phyloP scores from a whole-genome alignment of 1,284 basidiomycete species.

The Sphagnurus paluster region DNA sequence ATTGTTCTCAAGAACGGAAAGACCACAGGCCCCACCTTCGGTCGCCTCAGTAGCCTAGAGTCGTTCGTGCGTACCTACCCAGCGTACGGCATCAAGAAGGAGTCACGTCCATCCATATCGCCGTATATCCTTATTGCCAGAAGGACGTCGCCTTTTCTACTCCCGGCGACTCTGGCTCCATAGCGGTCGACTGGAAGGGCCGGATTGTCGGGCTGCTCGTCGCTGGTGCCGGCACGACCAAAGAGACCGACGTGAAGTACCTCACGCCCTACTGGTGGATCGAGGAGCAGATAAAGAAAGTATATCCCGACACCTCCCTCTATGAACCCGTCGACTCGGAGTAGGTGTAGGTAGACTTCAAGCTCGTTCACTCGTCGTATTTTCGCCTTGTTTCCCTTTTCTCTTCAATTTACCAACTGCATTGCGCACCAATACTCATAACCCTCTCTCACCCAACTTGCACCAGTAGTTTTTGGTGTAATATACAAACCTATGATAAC shows the following conservation, averaged over 20 bases:
- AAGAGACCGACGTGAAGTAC: constrained; percentile 31
- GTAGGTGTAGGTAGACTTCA: no score
- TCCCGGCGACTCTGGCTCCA: constrained; percentile 35
- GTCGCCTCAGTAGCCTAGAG: constrained; percentile 10
- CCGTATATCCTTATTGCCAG: constrained; percentile 26
- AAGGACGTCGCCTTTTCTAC: constrained; percentile 29
- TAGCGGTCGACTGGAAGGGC: constrained; percentile 29
- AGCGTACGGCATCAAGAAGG: constrained; percentile 10
- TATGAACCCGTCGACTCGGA: constrained; percentile 5
- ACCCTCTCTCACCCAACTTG: no score
- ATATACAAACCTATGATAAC: no score
- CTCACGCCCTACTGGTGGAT: constrained; percentile 29
- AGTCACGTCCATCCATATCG: constrained; percentile 30
- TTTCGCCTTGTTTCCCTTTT: background rate
- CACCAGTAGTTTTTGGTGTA: no score
- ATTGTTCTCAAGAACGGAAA: no score
- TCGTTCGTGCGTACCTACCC: constrained; percentile 30
- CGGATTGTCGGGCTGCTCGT: constrained; percentile 31
- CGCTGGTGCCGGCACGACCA: constrained; percentile 19
- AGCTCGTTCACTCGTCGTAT: no score
- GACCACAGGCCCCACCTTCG: no score
- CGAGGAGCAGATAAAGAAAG: constrained; percentile 25
- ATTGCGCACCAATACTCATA: no score
- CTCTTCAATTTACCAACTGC: no score
- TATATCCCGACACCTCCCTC: constrained; percentile 21